Conservation (phyloP, 352 stramenopile genomes). For the Phytophthora cactorum region DNA sequence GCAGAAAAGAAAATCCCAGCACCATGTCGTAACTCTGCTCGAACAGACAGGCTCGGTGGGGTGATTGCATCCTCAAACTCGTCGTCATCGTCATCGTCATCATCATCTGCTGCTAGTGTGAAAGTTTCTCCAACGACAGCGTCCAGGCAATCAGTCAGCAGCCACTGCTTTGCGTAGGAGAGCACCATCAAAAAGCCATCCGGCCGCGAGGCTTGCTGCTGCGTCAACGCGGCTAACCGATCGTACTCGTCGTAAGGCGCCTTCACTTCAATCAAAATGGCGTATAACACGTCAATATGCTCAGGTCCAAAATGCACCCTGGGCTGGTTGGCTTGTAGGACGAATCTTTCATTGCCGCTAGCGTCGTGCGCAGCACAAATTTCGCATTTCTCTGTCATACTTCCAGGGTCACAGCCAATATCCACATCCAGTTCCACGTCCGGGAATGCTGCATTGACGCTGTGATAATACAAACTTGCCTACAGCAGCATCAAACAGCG, state of each 20-base stretch:
- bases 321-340: conserved; percentile 43
- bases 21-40: conserved; percentile 49
- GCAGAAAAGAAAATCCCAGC: conserved; percentile 63
- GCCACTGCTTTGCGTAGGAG: conserved; percentile 87
- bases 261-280: conserved; percentile 88
- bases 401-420: conserved; percentile 46
- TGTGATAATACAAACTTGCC: conserved; percentile 81
- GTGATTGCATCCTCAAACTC: conserved; percentile 90
- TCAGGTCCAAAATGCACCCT: conserved; percentile 76
- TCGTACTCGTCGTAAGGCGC: conserved; percentile 89
- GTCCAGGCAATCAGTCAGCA: conserved; percentile 81
- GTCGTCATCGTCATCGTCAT: conserved; percentile 84
- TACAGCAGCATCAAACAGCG: conserved; percentile 23
- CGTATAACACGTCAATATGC: conserved; percentile 87
- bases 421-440: conserved; percentile 83
- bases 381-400: conserved; percentile 39
- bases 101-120: conserved; percentile 51
- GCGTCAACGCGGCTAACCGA: conserved; percentile 66
- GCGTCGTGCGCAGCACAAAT: conserved; percentile 40
- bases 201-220: conserved; percentile 75
- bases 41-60: conserved; percentile 77
- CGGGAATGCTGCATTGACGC: conserved; percentile 74
- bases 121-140: conserved; percentile 56
- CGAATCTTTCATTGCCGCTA: conserved; percentile 20
- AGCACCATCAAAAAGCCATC: conserved; percentile 88